Evolutionary conservation across 169 alveolate species (phyloP).

Genomic region (Cryptosporidium tyzzeri): DNA sequence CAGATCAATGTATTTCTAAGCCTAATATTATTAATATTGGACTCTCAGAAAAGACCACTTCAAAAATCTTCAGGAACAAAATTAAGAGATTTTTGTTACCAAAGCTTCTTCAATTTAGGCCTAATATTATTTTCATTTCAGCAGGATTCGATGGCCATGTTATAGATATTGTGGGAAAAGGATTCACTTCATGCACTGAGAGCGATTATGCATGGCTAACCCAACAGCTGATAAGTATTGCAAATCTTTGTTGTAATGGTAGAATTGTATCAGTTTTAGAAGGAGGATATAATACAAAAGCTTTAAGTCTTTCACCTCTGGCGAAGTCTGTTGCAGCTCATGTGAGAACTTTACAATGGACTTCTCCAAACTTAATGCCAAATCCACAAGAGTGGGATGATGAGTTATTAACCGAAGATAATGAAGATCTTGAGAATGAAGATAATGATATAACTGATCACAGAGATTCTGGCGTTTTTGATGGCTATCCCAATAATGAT

Average conservation of each 20-base stretch:
- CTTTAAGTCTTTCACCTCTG: conserved; percentile 91
- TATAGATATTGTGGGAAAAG: conserved; percentile 92
- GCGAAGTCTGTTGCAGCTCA: conserved; percentile 94
- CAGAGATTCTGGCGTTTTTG: neutral
- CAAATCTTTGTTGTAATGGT: conserved; percentile 93
- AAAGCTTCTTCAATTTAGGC: conserved; percentile 91
- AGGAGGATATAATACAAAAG: conserved; percentile 98
- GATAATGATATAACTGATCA: neutral
- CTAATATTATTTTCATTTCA: conserved; percentile 93
- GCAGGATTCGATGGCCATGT: conserved; percentile 99
- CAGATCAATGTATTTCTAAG: conserved; percentile 74
- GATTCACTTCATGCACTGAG: conserved; percentile 89
- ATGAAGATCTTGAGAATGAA: conserved; percentile 31
- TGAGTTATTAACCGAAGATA: conserved; percentile 5
- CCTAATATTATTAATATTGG: conserved; percentile 88
- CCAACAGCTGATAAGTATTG: conserved; percentile 91
- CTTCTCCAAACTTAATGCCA: conserved; percentile 74
- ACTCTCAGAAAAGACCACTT: conserved; percentile 85
- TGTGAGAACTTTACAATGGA: conserved; percentile 84
- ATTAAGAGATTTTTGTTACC: conserved; percentile 90
- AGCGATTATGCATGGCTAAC: conserved; percentile 96
- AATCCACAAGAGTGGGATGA: conserved; percentile 77
- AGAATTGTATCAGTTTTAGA: conserved; percentile 96
- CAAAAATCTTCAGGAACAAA: conserved; percentile 83
- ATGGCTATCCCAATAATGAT: neutral